Evolutionary conservation across 148 eudicot genomes (phyloP).

Genomic region (Nyssa sinensis): DNA sequence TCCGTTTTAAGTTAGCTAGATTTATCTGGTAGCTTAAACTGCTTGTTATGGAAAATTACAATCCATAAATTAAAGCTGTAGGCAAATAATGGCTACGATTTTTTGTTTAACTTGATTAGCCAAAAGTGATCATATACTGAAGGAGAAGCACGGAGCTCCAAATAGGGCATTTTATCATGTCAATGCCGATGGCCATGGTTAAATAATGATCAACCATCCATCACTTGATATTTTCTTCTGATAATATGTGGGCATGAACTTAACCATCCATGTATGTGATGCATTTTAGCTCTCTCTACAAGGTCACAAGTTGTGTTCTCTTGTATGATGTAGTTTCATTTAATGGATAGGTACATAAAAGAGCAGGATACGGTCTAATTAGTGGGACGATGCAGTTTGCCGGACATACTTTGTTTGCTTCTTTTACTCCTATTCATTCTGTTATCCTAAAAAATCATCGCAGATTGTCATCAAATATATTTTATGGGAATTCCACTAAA

Average conservation of each 20-base stretch:
- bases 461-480: conserved; percentile 32
- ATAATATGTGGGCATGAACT: not conserved
- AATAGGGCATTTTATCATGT: not conserved
- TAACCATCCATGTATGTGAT: not conserved
- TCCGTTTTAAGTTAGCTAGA: not conserved
- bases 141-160: too few relatives aligned
- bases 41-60: too few relatives aligned
- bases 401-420: conserved; percentile 65
- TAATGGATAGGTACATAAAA: conserved; percentile 52
- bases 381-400: conserved; percentile 70
- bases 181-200: not conserved
- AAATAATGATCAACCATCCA: not conserved
- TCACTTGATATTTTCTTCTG: not conserved
- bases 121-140: too few relatives aligned
- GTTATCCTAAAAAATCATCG: conserved; percentile 41
- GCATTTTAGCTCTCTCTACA: not conserved
- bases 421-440: conserved; percentile 60
- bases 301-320: not conserved
- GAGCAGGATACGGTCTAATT: conserved; percentile 50
- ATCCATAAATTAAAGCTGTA: too few relatives aligned
- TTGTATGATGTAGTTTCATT: conserved; percentile 33
- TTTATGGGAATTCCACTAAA: conserved; percentile 19
- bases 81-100: too few relatives aligned
- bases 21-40: not conserved
- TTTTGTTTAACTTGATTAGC: too few relatives aligned